Evolutionary conservation across 129 eudicot genomes (phyloP), one percentile per base, ranked within the genome.

Genomic region (Arctium minus): DNA sequence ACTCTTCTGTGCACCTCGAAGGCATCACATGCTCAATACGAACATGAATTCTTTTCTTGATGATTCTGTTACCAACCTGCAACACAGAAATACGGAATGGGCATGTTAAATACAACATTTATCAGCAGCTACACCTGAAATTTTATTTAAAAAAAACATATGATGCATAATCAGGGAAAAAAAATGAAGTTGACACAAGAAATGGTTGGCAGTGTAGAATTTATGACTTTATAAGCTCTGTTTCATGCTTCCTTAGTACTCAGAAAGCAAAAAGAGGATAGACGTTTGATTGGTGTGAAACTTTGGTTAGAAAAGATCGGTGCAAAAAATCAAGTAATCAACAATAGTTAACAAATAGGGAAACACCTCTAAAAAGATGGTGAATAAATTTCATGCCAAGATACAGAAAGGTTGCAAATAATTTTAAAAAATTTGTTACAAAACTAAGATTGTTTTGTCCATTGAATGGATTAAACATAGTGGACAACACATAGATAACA

Each of bases 11-110:
- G 89, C 97, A 92, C 80, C 93, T 83, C 0, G 93, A 89, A 18
- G 90, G 89, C 86, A 86, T 89, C 36, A 88, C 97, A 36, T 92
- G 97, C 80, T 92, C 97, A 15, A 92, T 79, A 5, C 97, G 92
- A 3, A 92, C 97, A 73, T 92, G 97, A 69, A 92, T 86, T 86
- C 97, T 89, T 84, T 92, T 92, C 80, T 75, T 79, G 60, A 92
- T 86, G 76, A 92, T 92, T 67, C 89, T 84, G 80, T 86, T 85
- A 15, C 97, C 88, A 18, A 92, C 97, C 97, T 92, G 80, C 6
- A 53, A 40, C 1, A 65, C 12, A 64, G 1, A 67, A 67, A 7
- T 67, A 29, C 0, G 5, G 5, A 2, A 67, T 67, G 35, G 35
- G 15, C 15, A 3, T 67, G 6, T 27, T 29, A 29, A 13, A 1